Percentiles rank a stretch among this genome's conserved stretches.
phyloP scores from a whole-genome alignment of 1,284 basidiomycete species.

The Boletus smithii region DNA sequence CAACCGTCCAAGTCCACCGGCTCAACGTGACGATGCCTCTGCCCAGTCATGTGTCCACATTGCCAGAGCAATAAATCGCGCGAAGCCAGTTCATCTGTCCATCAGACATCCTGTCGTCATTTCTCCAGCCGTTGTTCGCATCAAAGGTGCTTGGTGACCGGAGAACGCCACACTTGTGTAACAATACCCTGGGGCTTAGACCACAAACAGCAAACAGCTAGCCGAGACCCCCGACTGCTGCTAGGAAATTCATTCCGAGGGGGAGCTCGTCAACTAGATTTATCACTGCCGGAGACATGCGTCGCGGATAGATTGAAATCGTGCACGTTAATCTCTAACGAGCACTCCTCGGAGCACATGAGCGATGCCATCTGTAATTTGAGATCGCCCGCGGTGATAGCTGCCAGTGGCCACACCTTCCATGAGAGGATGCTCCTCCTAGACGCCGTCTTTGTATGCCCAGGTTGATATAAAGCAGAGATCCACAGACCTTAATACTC shows the following conservation, averaged over 20 bases:
- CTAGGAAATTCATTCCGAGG: not conserved
- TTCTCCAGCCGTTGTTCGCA: not conserved
- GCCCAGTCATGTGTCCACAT: not conserved
- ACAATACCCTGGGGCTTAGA: not conserved
- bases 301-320: conserved; percentile 13
- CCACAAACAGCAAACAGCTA: too few relatives aligned
- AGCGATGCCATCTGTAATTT: not conserved
- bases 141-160: conserved; percentile 5
- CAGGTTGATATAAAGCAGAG: conserved; percentile 8
- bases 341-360: conserved; percentile 25
- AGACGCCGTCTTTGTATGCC: conserved; percentile 23
- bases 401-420: not conserved
- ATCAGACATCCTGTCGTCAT: not conserved
- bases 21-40: not conserved
- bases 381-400: conserved; percentile 31
- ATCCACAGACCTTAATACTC: conserved; percentile 21
- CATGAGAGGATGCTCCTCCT: not conserved
- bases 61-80: conserved; percentile 25
- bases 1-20: too few relatives aligned
- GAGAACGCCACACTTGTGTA: conserved; percentile 20
- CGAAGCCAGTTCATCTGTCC: conserved; percentile 17
- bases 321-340: conserved; percentile 24
- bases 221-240: too few relatives aligned
- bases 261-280: not conserved
- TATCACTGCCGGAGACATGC: conserved; percentile 10